These are phyloP conservation scores for Rhododendron ferrugineum DNA, from an alignment of 148 eudicot genomes.

Conservation along the genomic window DNA sequence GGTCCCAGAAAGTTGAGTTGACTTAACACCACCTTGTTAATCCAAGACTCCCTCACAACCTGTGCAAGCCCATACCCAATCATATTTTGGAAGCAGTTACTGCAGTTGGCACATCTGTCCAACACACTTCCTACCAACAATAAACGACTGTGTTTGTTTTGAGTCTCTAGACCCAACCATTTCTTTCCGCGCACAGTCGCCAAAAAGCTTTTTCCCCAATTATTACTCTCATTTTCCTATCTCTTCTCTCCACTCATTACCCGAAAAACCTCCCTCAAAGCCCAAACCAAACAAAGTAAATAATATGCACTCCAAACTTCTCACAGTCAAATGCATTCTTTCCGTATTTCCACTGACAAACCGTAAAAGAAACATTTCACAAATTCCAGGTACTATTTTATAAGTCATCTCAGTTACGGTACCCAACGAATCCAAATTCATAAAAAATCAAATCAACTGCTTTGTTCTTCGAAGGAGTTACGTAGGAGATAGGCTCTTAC, in stretches of 20 bases:
- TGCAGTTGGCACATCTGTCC: not conserved
- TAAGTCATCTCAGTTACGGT: too few relatives aligned
- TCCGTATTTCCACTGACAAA: not conserved
- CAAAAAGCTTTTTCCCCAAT: too few relatives aligned
- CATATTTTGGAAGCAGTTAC: not conserved
- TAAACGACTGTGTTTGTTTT: not conserved
- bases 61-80: not conserved
- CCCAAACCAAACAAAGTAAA: too few relatives aligned
- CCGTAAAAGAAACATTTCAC: not conserved
- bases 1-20: not conserved
- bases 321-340: not conserved
- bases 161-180: too few relatives aligned
- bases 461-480: not conserved
- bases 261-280: too few relatives aligned
- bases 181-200: too few relatives aligned
- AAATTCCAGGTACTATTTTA: not conserved
- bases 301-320: not conserved
- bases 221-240: too few relatives aligned
- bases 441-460: not conserved
- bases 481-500: constrained; percentile 23
- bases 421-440: not conserved
- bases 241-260: too few relatives aligned
- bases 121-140: not conserved
- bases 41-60: not conserved
- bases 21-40: not conserved